Evolutionary conservation across 2,329 filamentous ascomycete genomes (phyloP), one percentile per base, ranked within the genome.

Genomic region (Stylonectria norvegica): DNA sequence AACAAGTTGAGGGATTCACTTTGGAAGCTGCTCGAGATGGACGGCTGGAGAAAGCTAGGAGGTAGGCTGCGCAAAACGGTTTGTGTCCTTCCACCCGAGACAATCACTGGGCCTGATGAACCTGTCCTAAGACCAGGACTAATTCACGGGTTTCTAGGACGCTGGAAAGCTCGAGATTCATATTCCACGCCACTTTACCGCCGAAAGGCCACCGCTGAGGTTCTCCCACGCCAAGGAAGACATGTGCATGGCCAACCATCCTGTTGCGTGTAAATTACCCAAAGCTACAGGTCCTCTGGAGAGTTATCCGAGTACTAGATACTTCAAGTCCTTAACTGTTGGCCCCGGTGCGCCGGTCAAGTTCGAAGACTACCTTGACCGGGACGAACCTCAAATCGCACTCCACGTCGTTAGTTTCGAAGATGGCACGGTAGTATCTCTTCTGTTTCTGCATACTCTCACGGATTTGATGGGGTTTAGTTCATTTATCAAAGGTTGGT

Each of bases 321-420:
- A 43, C 10, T 55, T 60, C 27, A 36, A 43, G 7, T 14, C 30
- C 7, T 50, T 58, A 22, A 48, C 42, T 2, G 45, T 33, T 7
- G 27, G 36, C 3, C 36, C 29, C 5, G 45, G 42, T 10, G 47
- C 44, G 6, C 53, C 53, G 5, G 34, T 15, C 9, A 60, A 47
- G 3, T 45, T 71, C 0, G 52, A 62, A 1, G 70, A 74, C 39
- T 71, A 67, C 43, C 34, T 72, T 10, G 50, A 56, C 30, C 45
- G 52, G 4, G 72, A 76, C 49, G 55, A 49, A 14, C 73, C 73
- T 1, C 68, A 71, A 49, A 51, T 78, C 4, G 63, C 64, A 4
- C 56, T 78, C 4, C 70, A 74, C 44, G 59, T 78, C 29, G 65
- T 68, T 4, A 65, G 66, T 0, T 78, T 79, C 50, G 52, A 49